Conservation (phyloP, 345 rosid genomes). For the Rubroshorea leprosula region DNA sequence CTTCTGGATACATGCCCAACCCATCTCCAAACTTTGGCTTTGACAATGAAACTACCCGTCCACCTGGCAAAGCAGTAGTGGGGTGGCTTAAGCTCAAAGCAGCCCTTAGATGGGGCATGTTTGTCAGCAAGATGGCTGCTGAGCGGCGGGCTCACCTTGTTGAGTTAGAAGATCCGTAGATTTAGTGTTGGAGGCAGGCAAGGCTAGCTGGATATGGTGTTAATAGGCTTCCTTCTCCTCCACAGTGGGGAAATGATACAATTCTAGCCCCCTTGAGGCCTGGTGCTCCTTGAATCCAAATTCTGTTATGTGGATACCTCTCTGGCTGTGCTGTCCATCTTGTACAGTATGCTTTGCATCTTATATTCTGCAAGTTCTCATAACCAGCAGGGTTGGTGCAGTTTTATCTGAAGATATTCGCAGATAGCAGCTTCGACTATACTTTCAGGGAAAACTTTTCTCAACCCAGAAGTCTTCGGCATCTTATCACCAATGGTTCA, state of each 20-base stretch:
- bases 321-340: too few species aligned
- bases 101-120: slow-evolving; percentile 96
- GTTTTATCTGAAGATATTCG: too few species aligned
- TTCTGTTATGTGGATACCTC: not conserved
- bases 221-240: too few species aligned
- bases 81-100: slow-evolving; percentile 99
- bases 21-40: slow-evolving; percentile 40
- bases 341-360: not conserved
- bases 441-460: too few species aligned
- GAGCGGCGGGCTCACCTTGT: slow-evolving; percentile 89
- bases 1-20: slow-evolving; percentile 33
- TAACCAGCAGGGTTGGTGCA: too few species aligned
- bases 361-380: too few species aligned
- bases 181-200: slow-evolving; percentile 7
- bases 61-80: slow-evolving; percentile 80
- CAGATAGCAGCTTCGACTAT: too few species aligned
- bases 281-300: not conserved
- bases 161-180: slow-evolving; percentile 51
- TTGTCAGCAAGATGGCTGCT: slow-evolving; percentile 81
- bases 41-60: slow-evolving; percentile 45
- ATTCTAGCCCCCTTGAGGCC: too few species aligned
- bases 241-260: too few species aligned
- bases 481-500: too few species aligned
- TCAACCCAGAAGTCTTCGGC: too few species aligned
- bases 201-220: too few species aligned